Percentiles rank a stretch among this genome's conserved stretches.
phyloP scores from a whole-genome alignment of 805 yeast genomes.

The Pichia nanzhaoensis region DNA sequence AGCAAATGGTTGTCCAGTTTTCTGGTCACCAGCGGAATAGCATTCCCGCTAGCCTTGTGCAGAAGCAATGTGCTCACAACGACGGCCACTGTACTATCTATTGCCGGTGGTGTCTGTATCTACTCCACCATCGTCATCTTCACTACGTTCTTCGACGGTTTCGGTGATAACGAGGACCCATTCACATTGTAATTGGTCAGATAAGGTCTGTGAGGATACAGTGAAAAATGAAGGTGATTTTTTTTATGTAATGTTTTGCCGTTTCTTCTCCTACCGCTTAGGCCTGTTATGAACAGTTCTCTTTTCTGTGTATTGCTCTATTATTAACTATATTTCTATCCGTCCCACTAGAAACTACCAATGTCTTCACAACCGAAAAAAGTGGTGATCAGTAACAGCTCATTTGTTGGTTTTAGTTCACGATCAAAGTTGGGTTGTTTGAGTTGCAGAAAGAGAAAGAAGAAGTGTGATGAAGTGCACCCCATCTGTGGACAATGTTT shows the following conservation, averaged over 20 bases:
- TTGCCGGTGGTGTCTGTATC: conserved; percentile 77
- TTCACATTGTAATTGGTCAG: conserved; percentile 13
- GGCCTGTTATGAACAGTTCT: too few species aligned
- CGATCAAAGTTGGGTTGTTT: conserved; percentile 35
- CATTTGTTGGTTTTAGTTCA: conserved; percentile 29
- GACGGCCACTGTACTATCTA: conserved; percentile 69
- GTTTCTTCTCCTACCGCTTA: too few species aligned
- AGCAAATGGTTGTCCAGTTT: conserved; percentile 78
- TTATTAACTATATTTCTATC: background rate
- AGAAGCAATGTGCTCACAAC: conserved; percentile 69
- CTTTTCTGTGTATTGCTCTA: too few species aligned
- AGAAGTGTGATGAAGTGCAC: conserved; percentile 42
- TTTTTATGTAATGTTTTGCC: too few species aligned
- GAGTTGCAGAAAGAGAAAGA: conserved; percentile 38
- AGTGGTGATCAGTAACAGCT: conserved; percentile 9
- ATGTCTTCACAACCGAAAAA: conserved; percentile 2
- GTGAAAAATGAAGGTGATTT: background rate
- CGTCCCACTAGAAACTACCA: rapidly evolving
- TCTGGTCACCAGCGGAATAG: conserved; percentile 65
- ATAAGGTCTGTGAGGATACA: background rate
- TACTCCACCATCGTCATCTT: conserved; percentile 80
- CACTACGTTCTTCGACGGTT: conserved; percentile 65
- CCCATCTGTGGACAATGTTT: conserved; percentile 42
- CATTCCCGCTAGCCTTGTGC: conserved; percentile 67
- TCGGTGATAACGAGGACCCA: conserved; percentile 33